These are phyloP conservation scores for Usnea hakonensis DNA, from an alignment of 495 filamentous ascomycete genomes.

Conservation along the genomic window DNA sequence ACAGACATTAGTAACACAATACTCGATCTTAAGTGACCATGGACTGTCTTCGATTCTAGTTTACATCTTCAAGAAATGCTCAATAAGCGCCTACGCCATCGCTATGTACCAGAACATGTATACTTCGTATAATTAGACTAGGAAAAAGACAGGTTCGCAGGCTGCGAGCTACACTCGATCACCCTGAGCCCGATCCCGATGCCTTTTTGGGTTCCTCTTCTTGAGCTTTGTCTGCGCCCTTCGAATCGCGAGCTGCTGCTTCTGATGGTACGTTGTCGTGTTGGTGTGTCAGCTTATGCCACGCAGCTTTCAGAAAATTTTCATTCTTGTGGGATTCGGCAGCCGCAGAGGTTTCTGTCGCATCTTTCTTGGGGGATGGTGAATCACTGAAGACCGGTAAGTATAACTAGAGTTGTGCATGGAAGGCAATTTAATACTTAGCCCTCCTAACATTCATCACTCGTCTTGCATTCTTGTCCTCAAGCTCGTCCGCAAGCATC, in stretches of 20 bases:
- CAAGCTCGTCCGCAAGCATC: conserved; percentile 91
- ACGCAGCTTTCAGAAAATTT: conserved; percentile 80
- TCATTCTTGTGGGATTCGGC: conserved; percentile 57
- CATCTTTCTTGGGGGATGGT: neutral
- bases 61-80: conserved; percentile 10
- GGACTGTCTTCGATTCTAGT: conserved; percentile 4
- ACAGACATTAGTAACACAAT: neutral
- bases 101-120: conserved; percentile 34
- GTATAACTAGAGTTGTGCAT: neutral
- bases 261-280: conserved; percentile 43
- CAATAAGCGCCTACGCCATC: conserved; percentile 27
- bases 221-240: conserved; percentile 34
- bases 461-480: conserved; percentile 81
- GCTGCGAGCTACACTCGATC: neutral
- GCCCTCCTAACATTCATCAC: conserved; percentile 66
- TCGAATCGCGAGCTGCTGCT: conserved; percentile 26
- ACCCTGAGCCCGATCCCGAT: conserved; percentile 43
- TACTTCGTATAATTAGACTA: conserved; percentile 29
- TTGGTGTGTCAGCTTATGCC: conserved; percentile 79
- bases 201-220: conserved; percentile 51
- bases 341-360: conserved; percentile 18
- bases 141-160: neutral
- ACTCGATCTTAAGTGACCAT: neutral
- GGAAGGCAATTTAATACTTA: conserved; percentile 30
- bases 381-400: conserved; percentile 10